These are phyloP conservation scores for Akanthomyces dipterigenus DNA, from an alignment of 2,329 filamentous ascomycete species.

Conservation along the genomic window DNA sequence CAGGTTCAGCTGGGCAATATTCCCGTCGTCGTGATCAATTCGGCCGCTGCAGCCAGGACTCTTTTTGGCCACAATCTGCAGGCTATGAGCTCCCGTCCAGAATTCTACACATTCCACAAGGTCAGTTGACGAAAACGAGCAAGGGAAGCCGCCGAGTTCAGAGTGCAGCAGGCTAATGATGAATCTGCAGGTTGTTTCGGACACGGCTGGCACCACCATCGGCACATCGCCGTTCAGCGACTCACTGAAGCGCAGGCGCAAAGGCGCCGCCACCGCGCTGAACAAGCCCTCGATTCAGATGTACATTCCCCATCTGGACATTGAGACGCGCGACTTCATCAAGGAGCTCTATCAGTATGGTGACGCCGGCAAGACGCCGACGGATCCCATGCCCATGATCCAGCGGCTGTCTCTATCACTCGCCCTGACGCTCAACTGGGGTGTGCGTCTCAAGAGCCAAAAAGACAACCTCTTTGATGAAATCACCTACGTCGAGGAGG, in stretches of 20 bases:
- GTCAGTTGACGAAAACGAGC: slow-evolving; percentile 24
- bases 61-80: slow-evolving; percentile 48
- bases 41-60: slow-evolving; percentile 41
- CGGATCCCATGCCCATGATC: slow-evolving; percentile 63
- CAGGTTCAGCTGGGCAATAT: slow-evolving; percentile 53
- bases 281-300: slow-evolving; percentile 58
- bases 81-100: slow-evolving; percentile 47
- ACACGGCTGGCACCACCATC: slow-evolving; percentile 61
- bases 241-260: slow-evolving; percentile 55
- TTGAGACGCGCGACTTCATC: slow-evolving; percentile 57
- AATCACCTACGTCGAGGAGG: slow-evolving; percentile 56
- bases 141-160: no score
- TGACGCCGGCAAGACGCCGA: slow-evolving; percentile 41
- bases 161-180: not conserved
- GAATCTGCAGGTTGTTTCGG: slow-evolving; percentile 47
- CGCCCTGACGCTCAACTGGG: slow-evolving; percentile 60
- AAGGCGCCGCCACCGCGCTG: slow-evolving; percentile 58
- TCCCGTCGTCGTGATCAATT: slow-evolving; percentile 50
- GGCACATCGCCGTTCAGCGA: slow-evolving; percentile 62
- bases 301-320: slow-evolving; percentile 55
- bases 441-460: slow-evolving; percentile 50
- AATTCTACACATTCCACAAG: slow-evolving; percentile 55
- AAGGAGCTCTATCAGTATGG: slow-evolving; percentile 54
- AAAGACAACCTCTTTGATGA: slow-evolving; percentile 55
- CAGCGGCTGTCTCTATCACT: slow-evolving; percentile 57